phyloP scores from a whole-genome alignment of 179 eudicot species.

The Beta lomatogona region DNA sequence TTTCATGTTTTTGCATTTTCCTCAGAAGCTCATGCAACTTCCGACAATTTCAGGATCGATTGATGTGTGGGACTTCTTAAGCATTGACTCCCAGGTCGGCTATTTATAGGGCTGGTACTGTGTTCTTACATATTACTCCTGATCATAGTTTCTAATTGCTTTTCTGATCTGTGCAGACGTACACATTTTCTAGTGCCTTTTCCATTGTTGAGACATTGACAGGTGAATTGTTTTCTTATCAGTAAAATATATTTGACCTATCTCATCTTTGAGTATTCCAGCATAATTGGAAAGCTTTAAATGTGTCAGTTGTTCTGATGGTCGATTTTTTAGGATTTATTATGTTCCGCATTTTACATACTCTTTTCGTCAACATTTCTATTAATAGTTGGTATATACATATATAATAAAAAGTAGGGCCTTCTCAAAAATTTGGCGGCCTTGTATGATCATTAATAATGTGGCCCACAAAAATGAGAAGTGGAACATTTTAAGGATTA shows the following conservation, averaged over 20 bases:
- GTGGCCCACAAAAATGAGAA: too few species aligned
- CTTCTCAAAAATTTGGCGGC: too few species aligned
- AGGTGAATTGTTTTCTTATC: constrained; percentile 47
- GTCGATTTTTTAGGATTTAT: background rate
- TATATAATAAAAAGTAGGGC: too few species aligned
- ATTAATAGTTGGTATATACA: background rate
- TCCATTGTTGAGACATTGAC: constrained; percentile 82
- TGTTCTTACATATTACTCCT: constrained; percentile 12
- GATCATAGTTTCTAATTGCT: constrained; percentile 24
- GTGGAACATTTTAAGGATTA: too few species aligned
- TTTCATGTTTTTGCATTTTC: constrained; percentile 26
- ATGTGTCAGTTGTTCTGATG: background rate
- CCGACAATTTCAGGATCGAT: constrained; percentile 91
- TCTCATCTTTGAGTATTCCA: background rate
- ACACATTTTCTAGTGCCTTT: constrained; percentile 82
- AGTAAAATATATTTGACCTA: constrained; percentile 5
- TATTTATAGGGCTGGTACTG: constrained; percentile 5
- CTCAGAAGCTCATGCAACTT: constrained; percentile 89
- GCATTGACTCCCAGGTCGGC: constrained; percentile 97
- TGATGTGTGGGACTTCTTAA: constrained; percentile 99
- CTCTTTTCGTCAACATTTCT: background rate
- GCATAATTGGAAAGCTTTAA: background rate
- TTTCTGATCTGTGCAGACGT: constrained; percentile 66
- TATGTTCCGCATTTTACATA: background rate
- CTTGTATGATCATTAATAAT: too few species aligned